A percentile compares a stretch with the other conserved stretches of the same genome.
Evolutionary conservation across 352 stramenopile genomes (phyloP).

Genomic region (Phytophthora melonis): DNA sequence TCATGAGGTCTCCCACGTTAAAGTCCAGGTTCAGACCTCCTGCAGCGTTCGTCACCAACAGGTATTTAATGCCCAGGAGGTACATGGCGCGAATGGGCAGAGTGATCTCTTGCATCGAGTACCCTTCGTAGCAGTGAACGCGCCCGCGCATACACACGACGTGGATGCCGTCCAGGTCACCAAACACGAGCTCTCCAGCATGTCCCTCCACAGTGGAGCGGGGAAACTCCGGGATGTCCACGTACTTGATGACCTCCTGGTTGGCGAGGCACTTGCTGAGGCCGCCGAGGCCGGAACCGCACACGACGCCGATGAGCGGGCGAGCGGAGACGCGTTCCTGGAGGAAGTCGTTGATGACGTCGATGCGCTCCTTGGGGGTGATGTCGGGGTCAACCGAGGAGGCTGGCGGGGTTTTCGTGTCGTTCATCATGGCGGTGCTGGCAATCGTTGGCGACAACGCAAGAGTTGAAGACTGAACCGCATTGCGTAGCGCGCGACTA

Average conservation of each 20-base stretch:
- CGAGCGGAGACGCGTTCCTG: conserved; percentile 45
- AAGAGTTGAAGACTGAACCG: neutral
- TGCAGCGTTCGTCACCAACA: conserved; percentile 97
- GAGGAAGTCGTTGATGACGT: conserved; percentile 77
- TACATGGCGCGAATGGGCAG: conserved; percentile 95
- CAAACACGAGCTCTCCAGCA: conserved; percentile 94
- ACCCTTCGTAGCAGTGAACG: conserved; percentile 97
- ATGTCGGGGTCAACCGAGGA: neutral
- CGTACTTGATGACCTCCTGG: conserved; percentile 91
- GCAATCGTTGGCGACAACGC: neutral
- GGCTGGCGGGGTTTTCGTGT: conserved; percentile 21
- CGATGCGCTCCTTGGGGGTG: conserved; percentile 64
- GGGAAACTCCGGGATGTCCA: conserved; percentile 94
- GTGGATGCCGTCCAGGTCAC: conserved; percentile 72
- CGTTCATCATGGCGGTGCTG: conserved; percentile 39
- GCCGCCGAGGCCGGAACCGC: conserved; percentile 94
- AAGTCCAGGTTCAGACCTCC: conserved; percentile 93
- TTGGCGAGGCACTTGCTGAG: conserved; percentile 91
- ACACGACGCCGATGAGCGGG: conserved; percentile 89
- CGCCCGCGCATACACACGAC: conserved; percentile 94
- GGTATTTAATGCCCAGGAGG: conserved; percentile 93
- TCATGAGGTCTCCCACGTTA: conserved; percentile 95
- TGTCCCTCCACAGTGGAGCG: conserved; percentile 94
- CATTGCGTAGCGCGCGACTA: neutral
- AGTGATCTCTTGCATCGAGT: conserved; percentile 92